These are phyloP conservation scores for Vitis rupestris DNA, from an alignment of 164 flowering plant species.

Conservation along the genomic window DNA sequence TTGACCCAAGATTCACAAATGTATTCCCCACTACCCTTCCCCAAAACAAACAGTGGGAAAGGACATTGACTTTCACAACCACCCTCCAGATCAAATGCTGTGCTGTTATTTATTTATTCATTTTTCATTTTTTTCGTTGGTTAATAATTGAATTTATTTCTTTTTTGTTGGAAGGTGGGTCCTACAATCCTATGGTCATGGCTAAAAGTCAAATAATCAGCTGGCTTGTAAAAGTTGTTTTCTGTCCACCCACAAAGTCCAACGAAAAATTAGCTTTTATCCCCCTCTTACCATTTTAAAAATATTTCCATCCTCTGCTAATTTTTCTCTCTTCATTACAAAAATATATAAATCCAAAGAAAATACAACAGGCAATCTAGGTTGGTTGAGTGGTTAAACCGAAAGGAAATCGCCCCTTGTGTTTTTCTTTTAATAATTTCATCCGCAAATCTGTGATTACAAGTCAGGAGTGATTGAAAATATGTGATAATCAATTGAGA, in stretches of 20 bases:
- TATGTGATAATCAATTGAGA: no score
- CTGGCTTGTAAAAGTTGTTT: conserved; percentile 38
- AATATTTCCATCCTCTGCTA: not conserved
- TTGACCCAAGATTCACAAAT: conserved; percentile 8
- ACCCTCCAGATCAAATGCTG: conserved; percentile 11
- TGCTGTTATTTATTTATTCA: conserved; percentile 4
- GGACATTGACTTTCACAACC: conserved; percentile 32
- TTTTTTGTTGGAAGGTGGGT: not conserved
- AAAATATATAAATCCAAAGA: not conserved
- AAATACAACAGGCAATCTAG: no score
- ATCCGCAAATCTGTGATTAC: no score
- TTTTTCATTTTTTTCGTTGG: not conserved
- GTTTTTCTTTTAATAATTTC: no score
- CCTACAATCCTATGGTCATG: not conserved
- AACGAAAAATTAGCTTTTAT: conserved; percentile 8
- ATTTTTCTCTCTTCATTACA: not conserved
- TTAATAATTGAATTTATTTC: not conserved
- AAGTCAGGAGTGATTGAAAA: no score
- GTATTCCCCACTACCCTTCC: not conserved
- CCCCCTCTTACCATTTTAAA: not conserved
- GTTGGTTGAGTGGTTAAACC: no score
- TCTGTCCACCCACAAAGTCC: conserved; percentile 25
- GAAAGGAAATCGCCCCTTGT: no score
- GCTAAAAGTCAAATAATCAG: conserved; percentile 31
- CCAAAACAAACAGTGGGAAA: conserved; percentile 18